Base-by-base conservation (phyloP, 176 grass and related monocot species). In the Avena eriantha region DNA sequence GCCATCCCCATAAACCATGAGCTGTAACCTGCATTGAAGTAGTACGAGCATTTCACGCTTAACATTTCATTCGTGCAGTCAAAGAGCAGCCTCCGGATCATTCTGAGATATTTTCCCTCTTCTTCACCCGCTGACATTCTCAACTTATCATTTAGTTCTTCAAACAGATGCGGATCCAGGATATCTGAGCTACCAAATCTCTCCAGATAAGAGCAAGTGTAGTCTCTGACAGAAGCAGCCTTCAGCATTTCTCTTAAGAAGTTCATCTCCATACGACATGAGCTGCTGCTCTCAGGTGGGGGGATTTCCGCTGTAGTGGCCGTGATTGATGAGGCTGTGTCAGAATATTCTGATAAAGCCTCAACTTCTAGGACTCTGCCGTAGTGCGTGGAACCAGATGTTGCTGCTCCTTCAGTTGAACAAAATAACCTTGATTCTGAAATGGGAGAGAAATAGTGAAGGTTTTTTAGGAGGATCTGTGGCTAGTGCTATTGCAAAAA, bases 241-340 rank as follows among this genome's bases (percentile, higher is more conserved):
- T 53, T 93, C 80, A 96, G 43, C 61, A 99, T 92, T 66, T 94
- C 89, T 78, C 87, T 90, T 80, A 99, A 73, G 79, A 96, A 93
- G 10, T 91, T 89, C 15, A 94, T 39, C 80, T 93, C 88, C 85
- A 90, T 86, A 83, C 65, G 74, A 58, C 55, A 80, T n/a, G 80
- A 79, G 29, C 83, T 89, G 86, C 55, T 92, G 46, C 87, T 96
- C 72, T 99, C 92, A 83, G 94, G 88, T 65, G 41, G 58, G 64
- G 85, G 58, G 29, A 82, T 90, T 76, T 86, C 94, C 64, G 69
- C 21, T 33, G 80, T 87, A 74, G 82, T 72, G 46, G 79, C 84
- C n/a, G 79, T 91, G 79, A 91, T 80, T 73, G 90, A 95, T 10
- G 93, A 92, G 51, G 89, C 84, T 74, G 90, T 89, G 64, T 91